Evolutionary conservation across 2,329 filamentous ascomycete species (phyloP).

Genomic region (Alternaria ethzedia): DNA sequence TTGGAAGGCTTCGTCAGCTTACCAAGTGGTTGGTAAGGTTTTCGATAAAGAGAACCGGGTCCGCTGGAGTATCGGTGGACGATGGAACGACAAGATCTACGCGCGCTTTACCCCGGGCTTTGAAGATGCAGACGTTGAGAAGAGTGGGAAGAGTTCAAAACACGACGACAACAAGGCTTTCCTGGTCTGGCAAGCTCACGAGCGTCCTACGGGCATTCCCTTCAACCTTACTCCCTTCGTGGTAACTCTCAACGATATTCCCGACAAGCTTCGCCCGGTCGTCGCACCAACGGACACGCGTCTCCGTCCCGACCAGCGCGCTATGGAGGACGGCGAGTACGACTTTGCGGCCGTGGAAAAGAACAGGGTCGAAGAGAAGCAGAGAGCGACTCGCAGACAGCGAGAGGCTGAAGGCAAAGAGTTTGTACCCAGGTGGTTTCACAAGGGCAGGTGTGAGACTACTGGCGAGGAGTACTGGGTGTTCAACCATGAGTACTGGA

Average conservation of each 20-base stretch:
- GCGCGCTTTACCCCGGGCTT: conserved; percentile 91
- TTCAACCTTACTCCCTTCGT: conserved; percentile 98
- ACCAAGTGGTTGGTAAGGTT: conserved; percentile 86
- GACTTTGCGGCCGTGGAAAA: conserved; percentile 93
- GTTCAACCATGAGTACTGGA: conserved; percentile 90
- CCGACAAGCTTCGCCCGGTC: conserved; percentile 77
- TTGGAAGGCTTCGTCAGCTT: conserved; percentile 93
- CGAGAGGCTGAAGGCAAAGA: conserved; percentile 81
- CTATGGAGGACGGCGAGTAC: conserved; percentile 99
- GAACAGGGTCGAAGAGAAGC: conserved; percentile 90
- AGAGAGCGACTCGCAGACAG: conserved; percentile 74
- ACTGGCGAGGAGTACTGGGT: conserved; percentile 92
- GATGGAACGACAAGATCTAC: conserved; percentile 98
- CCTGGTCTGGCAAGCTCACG: conserved; percentile 89
- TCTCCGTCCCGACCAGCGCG: conserved; percentile 90
- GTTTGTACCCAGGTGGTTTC: conserved; percentile 87
- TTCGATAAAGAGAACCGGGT: conserved; percentile 79
- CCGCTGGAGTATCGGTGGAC: conserved; percentile 86
- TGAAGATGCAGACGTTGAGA: conserved; percentile 69
- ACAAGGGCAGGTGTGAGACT: conserved; percentile 71
- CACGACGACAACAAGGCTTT: conserved; percentile 77
- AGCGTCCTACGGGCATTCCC: conserved; percentile 80
- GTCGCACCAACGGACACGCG: conserved; percentile 92
- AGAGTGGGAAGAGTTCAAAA: conserved; percentile 52
- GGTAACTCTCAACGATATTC: conserved; percentile 89